Conservation (phyloP, 805 yeast species). For the Kuraishia borneana region DNA sequence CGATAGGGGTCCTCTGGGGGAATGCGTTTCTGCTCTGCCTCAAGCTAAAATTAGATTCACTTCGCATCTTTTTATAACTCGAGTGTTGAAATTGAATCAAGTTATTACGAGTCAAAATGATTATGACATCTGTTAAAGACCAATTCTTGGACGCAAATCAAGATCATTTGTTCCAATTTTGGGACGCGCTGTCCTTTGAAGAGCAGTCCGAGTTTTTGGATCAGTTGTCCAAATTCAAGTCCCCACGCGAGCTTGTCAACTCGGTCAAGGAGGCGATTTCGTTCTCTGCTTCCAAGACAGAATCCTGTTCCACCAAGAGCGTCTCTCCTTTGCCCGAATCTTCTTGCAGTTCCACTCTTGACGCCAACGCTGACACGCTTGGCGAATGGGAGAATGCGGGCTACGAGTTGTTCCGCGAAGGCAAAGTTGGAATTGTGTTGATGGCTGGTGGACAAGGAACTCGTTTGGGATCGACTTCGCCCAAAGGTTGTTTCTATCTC, state of each 20-base stretch:
- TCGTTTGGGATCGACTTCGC: slow-evolving; percentile 77
- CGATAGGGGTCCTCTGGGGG: too few species aligned
- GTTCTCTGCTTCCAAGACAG: slow-evolving; percentile 12
- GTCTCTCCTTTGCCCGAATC: slow-evolving; percentile 46
- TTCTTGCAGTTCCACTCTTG: slow-evolving; percentile 33
- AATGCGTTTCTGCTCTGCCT: background rate
- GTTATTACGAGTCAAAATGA: too few species aligned
- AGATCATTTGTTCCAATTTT: slow-evolving; percentile 37
- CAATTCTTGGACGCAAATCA: slow-evolving; percentile 37
- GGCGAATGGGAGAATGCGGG: slow-evolving; percentile 34
- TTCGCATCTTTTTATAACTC: background rate
- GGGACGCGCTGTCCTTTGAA: slow-evolving; percentile 23
- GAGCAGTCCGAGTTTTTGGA: slow-evolving; percentile 25
- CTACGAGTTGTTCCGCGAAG: slow-evolving; percentile 49
- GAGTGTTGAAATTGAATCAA: too few species aligned
- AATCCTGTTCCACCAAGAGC: slow-evolving; percentile 10
- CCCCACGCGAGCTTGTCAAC: slow-evolving; percentile 27
- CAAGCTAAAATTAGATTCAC: background rate
- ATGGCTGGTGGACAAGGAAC: slow-evolving; percentile 99
- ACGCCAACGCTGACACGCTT: slow-evolving; percentile 16
- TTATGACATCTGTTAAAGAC: slow-evolving; percentile 6
- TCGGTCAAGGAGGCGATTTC: slow-evolving; percentile 36
- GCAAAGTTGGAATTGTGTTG: slow-evolving; percentile 78
- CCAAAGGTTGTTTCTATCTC: slow-evolving; percentile 91
- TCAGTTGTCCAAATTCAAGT: slow-evolving; percentile 29